Conservation (phyloP, 371 early-diverging fungal genomes). For the Rhizopus stolonifer region DNA sequence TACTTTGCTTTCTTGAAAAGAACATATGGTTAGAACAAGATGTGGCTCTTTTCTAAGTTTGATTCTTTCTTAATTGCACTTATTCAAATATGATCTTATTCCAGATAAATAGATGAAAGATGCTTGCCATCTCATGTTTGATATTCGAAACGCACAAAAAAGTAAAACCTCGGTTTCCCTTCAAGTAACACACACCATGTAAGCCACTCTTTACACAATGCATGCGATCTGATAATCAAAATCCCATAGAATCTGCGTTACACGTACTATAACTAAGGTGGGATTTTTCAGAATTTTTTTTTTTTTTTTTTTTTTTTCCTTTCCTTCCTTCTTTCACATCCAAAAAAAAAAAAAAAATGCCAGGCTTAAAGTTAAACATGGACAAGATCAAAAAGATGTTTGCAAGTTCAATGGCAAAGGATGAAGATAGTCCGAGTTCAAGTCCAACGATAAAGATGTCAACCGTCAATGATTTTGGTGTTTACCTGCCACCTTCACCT, state of each 20-base stretch:
- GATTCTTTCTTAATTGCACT: too few relatives aligned
- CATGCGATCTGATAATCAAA: constrained; percentile 5
- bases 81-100: too few relatives aligned
- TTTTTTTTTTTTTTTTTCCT: background rate
- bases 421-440: background rate
- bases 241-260: background rate
- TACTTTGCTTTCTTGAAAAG: too few relatives aligned
- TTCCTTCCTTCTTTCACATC: background rate
- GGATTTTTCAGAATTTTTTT: background rate
- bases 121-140: too few relatives aligned
- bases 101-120: too few relatives aligned
- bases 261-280: background rate
- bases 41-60: too few relatives aligned
- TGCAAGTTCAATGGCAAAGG: background rate
- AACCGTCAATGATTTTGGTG: constrained; percentile 40
- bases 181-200: too few relatives aligned
- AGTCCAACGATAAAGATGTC: constrained; percentile 33
- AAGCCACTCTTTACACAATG: too few relatives aligned
- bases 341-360: background rate
- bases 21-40: too few relatives aligned
- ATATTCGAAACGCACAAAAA: too few relatives aligned
- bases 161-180: too few relatives aligned
- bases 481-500: constrained; percentile 44
- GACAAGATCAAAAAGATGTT: background rate
- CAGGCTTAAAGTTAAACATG: background rate